Evolutionary conservation across 306 rosid genomes (phyloP).

Genomic region (Arachis hypogaea): DNA sequence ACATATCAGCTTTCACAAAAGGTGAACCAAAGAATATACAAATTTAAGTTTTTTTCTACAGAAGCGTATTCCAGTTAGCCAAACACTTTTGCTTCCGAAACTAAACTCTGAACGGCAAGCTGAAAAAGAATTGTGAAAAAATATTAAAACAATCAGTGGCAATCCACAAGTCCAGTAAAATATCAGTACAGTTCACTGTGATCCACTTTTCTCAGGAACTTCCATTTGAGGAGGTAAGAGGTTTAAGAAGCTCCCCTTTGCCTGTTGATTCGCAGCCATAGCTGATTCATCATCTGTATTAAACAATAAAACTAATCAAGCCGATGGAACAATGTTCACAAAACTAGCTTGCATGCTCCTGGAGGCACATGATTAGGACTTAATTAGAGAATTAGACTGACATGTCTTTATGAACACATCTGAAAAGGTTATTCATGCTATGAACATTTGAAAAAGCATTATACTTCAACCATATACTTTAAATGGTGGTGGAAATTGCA

Average conservation of each 20-base stretch:
- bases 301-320: slow-evolving; percentile 3
- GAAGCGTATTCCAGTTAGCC: slow-evolving; percentile 49
- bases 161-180: slow-evolving; percentile 44
- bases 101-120: slow-evolving; percentile 43
- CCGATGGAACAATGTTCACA: too few relatives aligned
- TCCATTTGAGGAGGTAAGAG: slow-evolving; percentile 85
- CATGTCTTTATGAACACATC: slow-evolving; percentile 8
- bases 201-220: slow-evolving; percentile 80
- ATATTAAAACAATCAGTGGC: slow-evolving; percentile 43
- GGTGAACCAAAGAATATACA: slow-evolving; percentile 60
- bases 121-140: slow-evolving; percentile 48
- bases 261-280: slow-evolving; percentile 57
- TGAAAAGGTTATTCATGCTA: slow-evolving; percentile 4
- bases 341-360: too few relatives aligned
- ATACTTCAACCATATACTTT: too few relatives aligned
- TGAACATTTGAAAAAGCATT: too few relatives aligned
- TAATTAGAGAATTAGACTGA: not conserved
- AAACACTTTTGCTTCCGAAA: slow-evolving; percentile 47
- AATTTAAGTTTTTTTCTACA: slow-evolving; percentile 43
- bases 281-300: slow-evolving; percentile 77
- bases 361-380: not conserved
- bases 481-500: too few relatives aligned
- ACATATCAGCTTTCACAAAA: slow-evolving; percentile 44
- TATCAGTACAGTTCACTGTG: slow-evolving; percentile 52
- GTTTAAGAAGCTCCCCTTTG: slow-evolving; percentile 87